Base-by-base conservation (phyloP, 129 eudicot genomes). In the Silybum marianum region DNA sequence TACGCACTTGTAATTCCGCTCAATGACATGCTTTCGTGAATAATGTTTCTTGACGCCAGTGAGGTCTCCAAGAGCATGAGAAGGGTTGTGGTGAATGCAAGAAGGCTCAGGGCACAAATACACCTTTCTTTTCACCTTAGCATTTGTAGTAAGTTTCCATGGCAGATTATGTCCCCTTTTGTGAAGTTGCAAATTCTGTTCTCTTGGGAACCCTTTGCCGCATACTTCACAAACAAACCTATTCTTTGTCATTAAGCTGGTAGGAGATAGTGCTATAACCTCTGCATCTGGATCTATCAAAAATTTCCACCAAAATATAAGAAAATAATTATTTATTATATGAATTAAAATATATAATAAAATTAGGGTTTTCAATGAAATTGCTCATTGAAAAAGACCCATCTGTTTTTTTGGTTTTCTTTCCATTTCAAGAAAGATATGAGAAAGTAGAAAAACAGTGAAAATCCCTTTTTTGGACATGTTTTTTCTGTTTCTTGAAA, bases 31-130 rank as follows among this genome's bases (percentile, higher is more conserved):
- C 82, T 93, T 93, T 30, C 98, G 84, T 0, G 69, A 88, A 70
- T 80, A 93, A 76, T 93, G 98, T 46, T 93, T 93, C 86, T 93
- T 93, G 34, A 93, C 89, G 1, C 97, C 98, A 3, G 91, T 91
- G 32, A 93, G 88, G 86, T 91, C 98, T 6, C 94, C 94, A 2
- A 93, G 92, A 2, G 97, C 92, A 51, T 86, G 79, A 28, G 92
- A 73, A 65, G 86, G 90, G 34, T 91, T 81, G n/a, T 93, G 97
- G 84, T 93, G 92, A 44, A 91, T 76, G 26, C 98, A 91, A 16
- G 84, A 74, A 8, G 89, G 84, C 69, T 91, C 98, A 0, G 94
- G 97, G 77, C 98, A 93, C 9, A 91, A 38, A 72, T 88, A 93
- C 4, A 88, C 91, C 85, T 91, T 93, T 72, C 88, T 75, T 79